Conservation (phyloP, 768 basidiomycete species). For the Coprinopsis marcescibilis region DNA sequence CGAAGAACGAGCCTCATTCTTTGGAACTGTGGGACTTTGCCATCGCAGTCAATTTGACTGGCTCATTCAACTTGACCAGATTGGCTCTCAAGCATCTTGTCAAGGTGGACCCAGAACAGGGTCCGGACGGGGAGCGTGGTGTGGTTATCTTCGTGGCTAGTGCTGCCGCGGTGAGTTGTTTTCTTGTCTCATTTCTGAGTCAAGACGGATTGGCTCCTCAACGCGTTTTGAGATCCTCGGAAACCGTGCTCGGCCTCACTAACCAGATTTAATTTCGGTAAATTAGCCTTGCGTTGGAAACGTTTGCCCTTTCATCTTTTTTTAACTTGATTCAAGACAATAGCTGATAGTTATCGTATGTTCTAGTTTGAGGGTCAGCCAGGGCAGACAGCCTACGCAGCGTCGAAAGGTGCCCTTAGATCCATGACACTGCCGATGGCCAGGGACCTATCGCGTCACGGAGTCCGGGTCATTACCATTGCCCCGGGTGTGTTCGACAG, state of each 20-base stretch:
- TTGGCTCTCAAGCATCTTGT: constrained; percentile 46
- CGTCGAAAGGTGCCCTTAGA: constrained; percentile 49
- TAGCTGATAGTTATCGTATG: not conserved
- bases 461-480: constrained; percentile 48
- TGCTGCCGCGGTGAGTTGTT: constrained; percentile 41
- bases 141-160: constrained; percentile 55
- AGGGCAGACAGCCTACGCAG: constrained; percentile 52
- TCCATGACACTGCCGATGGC: constrained; percentile 60
- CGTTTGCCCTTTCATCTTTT: no score
- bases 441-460: constrained; percentile 48
- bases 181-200: not conserved
- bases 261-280: no score
- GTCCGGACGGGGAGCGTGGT: constrained; percentile 48
- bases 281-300: no score
- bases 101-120: constrained; percentile 38
- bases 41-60: constrained; percentile 50
- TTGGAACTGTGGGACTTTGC: constrained; percentile 48
- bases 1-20: constrained; percentile 39
- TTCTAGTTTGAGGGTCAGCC: constrained; percentile 50
- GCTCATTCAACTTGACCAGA: constrained; percentile 55
- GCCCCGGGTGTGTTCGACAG: constrained; percentile 52
- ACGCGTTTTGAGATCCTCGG: no score
- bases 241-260: no score
- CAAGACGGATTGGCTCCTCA: no score
- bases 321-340: no score